phyloP scores from a whole-genome alignment of 208 protist genomes.

The Leishmania arabica region DNA sequence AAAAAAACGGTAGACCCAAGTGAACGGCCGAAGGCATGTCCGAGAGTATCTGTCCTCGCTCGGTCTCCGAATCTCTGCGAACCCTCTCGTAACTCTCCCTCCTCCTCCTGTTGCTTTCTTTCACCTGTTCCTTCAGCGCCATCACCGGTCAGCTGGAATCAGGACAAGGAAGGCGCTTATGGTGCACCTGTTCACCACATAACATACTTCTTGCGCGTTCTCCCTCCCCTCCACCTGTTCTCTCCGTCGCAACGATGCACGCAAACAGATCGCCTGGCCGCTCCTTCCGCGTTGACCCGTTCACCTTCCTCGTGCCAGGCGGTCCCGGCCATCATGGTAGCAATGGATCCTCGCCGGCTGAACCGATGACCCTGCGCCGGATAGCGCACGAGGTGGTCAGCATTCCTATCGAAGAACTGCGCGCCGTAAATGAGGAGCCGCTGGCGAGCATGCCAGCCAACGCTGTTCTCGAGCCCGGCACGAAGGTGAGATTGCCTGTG shows the following conservation, averaged over 20 bases:
- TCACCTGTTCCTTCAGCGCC: background rate
- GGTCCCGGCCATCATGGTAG: background rate
- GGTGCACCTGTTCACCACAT: background rate
- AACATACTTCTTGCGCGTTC: background rate
- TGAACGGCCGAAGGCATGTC: background rate
- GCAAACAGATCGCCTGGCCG: background rate
- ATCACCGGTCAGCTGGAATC: background rate
- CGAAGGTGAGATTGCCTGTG: constrained; percentile 47
- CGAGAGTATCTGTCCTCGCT: background rate
- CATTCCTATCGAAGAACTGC: constrained; percentile 51
- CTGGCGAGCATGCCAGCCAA: constrained; percentile 31
- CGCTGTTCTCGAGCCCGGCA: constrained; percentile 42
- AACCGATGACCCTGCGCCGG: constrained; percentile 31
- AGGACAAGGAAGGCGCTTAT: background rate
- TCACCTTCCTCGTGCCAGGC: constrained; percentile 20
- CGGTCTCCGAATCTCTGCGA: too few relatives aligned
- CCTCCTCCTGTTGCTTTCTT: background rate
- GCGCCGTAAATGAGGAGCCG: constrained; percentile 43
- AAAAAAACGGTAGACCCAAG: background rate
- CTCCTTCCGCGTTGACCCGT: constrained; percentile 26
- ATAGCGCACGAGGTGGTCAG: constrained; percentile 33
- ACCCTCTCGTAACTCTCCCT: background rate
- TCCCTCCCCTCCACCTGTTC: background rate
- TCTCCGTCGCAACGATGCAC: constrained; percentile 4
- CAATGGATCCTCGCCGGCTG: background rate